Conservation (phyloP, 2,329 filamentous ascomycete genomes). For the Rhynchosporium agropyri region DNA sequence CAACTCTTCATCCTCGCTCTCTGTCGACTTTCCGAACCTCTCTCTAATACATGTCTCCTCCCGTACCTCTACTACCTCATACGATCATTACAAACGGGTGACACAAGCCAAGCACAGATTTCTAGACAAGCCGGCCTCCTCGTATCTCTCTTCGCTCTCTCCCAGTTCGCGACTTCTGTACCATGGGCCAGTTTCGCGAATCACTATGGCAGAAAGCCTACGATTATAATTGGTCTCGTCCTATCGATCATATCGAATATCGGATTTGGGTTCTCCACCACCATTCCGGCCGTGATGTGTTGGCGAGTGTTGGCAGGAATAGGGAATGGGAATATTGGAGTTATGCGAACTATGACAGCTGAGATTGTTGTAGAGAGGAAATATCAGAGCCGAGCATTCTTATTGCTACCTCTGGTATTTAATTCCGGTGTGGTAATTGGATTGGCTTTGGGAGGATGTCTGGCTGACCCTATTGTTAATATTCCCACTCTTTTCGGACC, state of each 20-base stretch:
- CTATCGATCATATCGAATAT: constrained; percentile 57
- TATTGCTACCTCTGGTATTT: constrained; percentile 62
- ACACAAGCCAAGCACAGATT: constrained; percentile 54
- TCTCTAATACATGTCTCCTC: constrained; percentile 67
- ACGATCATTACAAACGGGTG: constrained; percentile 55
- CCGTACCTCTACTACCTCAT: constrained; percentile 76
- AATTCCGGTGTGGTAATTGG: constrained; percentile 52
- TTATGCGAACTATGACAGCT: constrained; percentile 73
- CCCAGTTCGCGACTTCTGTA: constrained; percentile 82
- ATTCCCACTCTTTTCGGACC: constrained; percentile 47
- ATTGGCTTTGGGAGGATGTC: constrained; percentile 43
- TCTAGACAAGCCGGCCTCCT: constrained; percentile 77
- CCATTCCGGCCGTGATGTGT: constrained; percentile 61
- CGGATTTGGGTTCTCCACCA: constrained; percentile 70
- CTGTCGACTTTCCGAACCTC: constrained; percentile 77
- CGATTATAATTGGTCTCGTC: constrained; percentile 74
- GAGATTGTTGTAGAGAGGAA: constrained; percentile 72
- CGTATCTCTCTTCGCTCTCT: constrained; percentile 76
- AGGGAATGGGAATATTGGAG: constrained; percentile 74
- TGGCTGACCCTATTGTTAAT: constrained; percentile 47
- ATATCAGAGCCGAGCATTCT: constrained; percentile 62
- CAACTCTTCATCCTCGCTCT: constrained; percentile 79
- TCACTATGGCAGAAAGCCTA: constrained; percentile 71
- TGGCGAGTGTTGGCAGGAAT: constrained; percentile 71
- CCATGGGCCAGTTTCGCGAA: constrained; percentile 76